A percentile compares a stretch with the other conserved stretches of the same genome.
These are phyloP conservation scores for Vitis cinerea DNA, from an alignment of 164 flowering plant genomes.

Conservation along the genomic window DNA sequence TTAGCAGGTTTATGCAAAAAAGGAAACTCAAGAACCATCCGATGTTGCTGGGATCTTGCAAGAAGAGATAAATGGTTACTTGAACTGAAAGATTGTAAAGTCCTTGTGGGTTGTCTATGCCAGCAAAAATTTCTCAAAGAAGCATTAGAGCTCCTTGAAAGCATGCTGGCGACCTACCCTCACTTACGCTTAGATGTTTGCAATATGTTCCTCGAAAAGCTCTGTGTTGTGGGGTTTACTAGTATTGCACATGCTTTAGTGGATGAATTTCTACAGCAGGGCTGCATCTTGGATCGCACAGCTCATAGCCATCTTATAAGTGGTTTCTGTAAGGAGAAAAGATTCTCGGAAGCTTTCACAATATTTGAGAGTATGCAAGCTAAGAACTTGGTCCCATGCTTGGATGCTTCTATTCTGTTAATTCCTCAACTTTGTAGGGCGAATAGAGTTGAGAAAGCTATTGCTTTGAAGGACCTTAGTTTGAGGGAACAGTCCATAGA, in stretches of 20 bases:
- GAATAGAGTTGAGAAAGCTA: constrained; percentile 31
- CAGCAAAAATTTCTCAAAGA: constrained; percentile 44
- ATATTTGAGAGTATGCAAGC: constrained; percentile 41
- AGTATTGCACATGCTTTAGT: constrained; percentile 34
- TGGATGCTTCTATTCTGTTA: constrained; percentile 34
- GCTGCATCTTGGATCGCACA: constrained; percentile 28
- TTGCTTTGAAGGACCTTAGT: constrained; percentile 40
- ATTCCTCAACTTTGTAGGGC: constrained; percentile 50
- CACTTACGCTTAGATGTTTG: constrained; percentile 26
- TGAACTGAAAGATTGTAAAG: constrained; percentile 31
- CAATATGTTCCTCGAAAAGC: constrained; percentile 42
- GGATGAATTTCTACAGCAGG: constrained; percentile 39
- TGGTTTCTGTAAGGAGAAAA: constrained; percentile 59
- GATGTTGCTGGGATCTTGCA: constrained; percentile 46
- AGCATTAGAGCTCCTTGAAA: constrained; percentile 51
- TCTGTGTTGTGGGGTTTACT: constrained; percentile 50
- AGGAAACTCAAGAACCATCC: constrained; percentile 33
- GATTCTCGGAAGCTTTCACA: constrained; percentile 39
- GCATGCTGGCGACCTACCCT: constrained; percentile 30
- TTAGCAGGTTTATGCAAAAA: constrained; percentile 46
- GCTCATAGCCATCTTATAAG: constrained; percentile 46
- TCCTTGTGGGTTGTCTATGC: constrained; percentile 44
- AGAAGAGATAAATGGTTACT: constrained; percentile 57
- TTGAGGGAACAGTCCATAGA: constrained; percentile 25
- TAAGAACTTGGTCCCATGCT: constrained; percentile 28